A percentile compares a stretch with the other conserved stretches of the same genome.
phyloP scores from a whole-genome alignment of 1,139 yeast species.

The Hyphopichia wangnamkhiaoensis region DNA sequence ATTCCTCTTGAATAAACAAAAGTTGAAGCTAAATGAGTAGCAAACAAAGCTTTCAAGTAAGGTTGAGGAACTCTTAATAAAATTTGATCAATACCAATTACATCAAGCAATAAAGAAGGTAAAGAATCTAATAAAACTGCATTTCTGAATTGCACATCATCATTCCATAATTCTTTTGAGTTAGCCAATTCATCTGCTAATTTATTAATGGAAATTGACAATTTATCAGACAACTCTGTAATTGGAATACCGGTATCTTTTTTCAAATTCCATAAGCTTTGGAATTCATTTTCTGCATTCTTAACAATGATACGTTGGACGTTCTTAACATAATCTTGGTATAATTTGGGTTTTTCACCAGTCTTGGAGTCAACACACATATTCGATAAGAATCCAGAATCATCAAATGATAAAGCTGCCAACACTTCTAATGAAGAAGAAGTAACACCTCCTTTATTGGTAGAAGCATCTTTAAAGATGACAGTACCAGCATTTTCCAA shows the following conservation, averaged over 20 bases:
- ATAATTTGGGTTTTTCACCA: constrained; percentile 66
- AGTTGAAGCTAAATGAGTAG: constrained; percentile 84
- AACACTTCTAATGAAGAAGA: constrained; percentile 94
- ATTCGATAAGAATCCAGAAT: constrained; percentile 69
- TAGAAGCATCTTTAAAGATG: constrained; percentile 92
- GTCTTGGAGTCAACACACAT: constrained; percentile 69
- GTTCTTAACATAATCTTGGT: constrained; percentile 76
- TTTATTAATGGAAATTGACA: constrained; percentile 84
- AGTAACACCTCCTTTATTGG: constrained; percentile 98
- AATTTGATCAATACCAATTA: constrained; percentile 75
- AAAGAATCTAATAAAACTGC: constrained; percentile 75
- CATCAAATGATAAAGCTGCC: constrained; percentile 91
- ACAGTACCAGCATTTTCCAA: constrained; percentile 86
- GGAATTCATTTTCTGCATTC: constrained; percentile 85
- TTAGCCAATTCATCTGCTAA: constrained; percentile 85
- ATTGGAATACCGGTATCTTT: constrained; percentile 67
- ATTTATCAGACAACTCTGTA: constrained; percentile 79
- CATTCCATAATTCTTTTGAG: constrained; percentile 82
- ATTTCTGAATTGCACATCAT: constrained; percentile 75
- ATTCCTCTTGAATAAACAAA: constrained; percentile 88
- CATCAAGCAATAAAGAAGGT: constrained; percentile 69
- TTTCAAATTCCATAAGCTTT: constrained; percentile 81
- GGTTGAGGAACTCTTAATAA: constrained; percentile 81
- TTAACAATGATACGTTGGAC: constrained; percentile 74
- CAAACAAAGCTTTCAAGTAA: constrained; percentile 86